Evolutionary conservation across 2,329 filamentous ascomycete species (phyloP).

Genomic region (Stromatinia cepivora): DNA sequence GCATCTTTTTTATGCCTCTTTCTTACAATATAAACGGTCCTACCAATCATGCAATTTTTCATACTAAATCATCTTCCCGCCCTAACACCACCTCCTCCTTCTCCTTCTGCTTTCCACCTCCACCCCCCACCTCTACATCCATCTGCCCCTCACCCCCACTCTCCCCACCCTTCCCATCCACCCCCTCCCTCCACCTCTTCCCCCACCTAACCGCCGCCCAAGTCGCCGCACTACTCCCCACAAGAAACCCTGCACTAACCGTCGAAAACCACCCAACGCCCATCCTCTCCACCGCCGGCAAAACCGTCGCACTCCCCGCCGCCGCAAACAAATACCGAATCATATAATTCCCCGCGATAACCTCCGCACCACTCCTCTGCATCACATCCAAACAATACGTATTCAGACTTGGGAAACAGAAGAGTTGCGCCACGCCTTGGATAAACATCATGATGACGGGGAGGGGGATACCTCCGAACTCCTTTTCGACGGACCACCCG

Average conservation of each 20-base stretch:
- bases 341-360: slow-evolving; percentile 79
- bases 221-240: slow-evolving; percentile 39
- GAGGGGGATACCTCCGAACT: slow-evolving; percentile 54
- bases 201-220: slow-evolving; percentile 36
- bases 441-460: slow-evolving; percentile 74
- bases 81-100: background rate
- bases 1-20: background rate
- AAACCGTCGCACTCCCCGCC: slow-evolving; percentile 65
- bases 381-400: slow-evolving; percentile 84
- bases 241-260: slow-evolving; percentile 60
- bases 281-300: slow-evolving; percentile 72
- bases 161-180: slow-evolving; percentile 51
- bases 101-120: background rate
- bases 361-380: slow-evolving; percentile 68
- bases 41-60: background rate
- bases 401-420: slow-evolving; percentile 74
- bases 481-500: slow-evolving; percentile 58
- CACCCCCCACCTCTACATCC: slow-evolving; percentile 12
- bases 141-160: slow-evolving; percentile 34
- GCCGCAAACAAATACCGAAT: slow-evolving; percentile 75
- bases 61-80: background rate
- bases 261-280: slow-evolving; percentile 83
- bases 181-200: slow-evolving; percentile 44
- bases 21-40: background rate
- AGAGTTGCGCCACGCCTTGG: slow-evolving; percentile 72